A percentile compares a stretch with the other conserved stretches of the same genome.
Conservation (phyloP, 768 basidiomycete species). For the Hygrophorus russula region DNA sequence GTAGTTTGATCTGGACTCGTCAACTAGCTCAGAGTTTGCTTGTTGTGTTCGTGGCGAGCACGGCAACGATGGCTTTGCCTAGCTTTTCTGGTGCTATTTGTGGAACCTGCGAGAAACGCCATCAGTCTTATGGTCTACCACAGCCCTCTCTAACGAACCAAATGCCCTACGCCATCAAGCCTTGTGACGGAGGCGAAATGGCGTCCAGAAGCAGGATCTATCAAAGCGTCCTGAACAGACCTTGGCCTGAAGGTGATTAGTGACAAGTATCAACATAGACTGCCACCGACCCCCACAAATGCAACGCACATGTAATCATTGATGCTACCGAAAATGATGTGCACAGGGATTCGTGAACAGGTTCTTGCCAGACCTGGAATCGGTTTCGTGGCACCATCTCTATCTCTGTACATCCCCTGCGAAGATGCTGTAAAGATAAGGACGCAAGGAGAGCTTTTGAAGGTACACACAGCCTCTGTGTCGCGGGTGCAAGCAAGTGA, state of each 20-base stretch:
- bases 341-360: conserved; percentile 33
- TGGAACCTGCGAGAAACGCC: conserved; percentile 6
- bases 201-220: conserved; percentile 22
- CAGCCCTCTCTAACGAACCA: conserved; percentile 13
- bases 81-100: conserved; percentile 10
- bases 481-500: conserved; percentile 48
- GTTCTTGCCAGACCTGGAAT: conserved; percentile 32
- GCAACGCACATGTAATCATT: conserved; percentile 43
- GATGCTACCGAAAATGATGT: conserved; percentile 39
- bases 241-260: conserved; percentile 17
- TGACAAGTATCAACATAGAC: background rate
- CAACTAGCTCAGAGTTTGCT: conserved; percentile 6
- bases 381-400: conserved; percentile 41
- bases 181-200: conserved; percentile 21
- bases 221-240: conserved; percentile 23
- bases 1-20: too few species aligned
- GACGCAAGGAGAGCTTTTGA: background rate
- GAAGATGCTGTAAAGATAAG: background rate
- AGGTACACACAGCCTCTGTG: conserved; percentile 45
- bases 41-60: conserved; percentile 2
- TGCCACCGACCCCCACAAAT: background rate
- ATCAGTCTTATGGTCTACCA: background rate
- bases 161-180: conserved; percentile 20
- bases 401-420: conserved; percentile 56
- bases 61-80: conserved; percentile 4